These are phyloP conservation scores for Pseudonectria buxi DNA, from an alignment of 2,329 filamentous ascomycete genomes.

Conservation along the genomic window DNA sequence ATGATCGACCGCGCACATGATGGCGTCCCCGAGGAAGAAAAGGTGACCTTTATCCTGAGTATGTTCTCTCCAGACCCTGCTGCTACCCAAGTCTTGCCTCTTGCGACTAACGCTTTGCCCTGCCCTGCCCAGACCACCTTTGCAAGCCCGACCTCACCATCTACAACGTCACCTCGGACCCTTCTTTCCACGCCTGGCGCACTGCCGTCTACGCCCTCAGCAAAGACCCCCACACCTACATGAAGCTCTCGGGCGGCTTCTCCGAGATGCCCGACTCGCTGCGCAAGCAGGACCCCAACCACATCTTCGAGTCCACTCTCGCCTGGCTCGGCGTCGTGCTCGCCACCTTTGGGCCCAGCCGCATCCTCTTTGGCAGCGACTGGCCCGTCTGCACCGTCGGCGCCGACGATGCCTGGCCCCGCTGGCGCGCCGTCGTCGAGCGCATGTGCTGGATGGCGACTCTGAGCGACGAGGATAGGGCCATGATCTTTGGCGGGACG, in stretches of 20 bases:
- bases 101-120: constrained; percentile 6
- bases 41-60: constrained; percentile 66
- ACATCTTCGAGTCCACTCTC: constrained; percentile 56
- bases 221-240: constrained; percentile 60
- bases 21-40: constrained; percentile 50
- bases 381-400: constrained; percentile 83
- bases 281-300: constrained; percentile 40
- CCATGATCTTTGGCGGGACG: constrained; percentile 65
- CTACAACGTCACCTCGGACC: constrained; percentile 47
- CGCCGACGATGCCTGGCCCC: constrained; percentile 58
- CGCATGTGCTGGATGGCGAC: constrained; percentile 57
- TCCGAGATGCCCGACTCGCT: constrained; percentile 63
- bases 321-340: constrained; percentile 70
- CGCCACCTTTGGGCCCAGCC: constrained; percentile 60
- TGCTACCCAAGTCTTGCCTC: background rate
- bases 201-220: constrained; percentile 61
- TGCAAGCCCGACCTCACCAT: constrained; percentile 77
- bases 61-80: constrained; percentile 25
- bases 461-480: constrained; percentile 53
- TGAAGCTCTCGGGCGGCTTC: constrained; percentile 88
- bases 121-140: constrained; percentile 62
- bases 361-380: constrained; percentile 87
- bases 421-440: constrained; percentile 69
- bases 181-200: constrained; percentile 62
- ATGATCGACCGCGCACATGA: constrained; percentile 64